Evolutionary conservation across 176 grass and related monocot genomes (phyloP), one percentile per base, ranked within the genome.

Genomic region (Musa itinerans): DNA sequence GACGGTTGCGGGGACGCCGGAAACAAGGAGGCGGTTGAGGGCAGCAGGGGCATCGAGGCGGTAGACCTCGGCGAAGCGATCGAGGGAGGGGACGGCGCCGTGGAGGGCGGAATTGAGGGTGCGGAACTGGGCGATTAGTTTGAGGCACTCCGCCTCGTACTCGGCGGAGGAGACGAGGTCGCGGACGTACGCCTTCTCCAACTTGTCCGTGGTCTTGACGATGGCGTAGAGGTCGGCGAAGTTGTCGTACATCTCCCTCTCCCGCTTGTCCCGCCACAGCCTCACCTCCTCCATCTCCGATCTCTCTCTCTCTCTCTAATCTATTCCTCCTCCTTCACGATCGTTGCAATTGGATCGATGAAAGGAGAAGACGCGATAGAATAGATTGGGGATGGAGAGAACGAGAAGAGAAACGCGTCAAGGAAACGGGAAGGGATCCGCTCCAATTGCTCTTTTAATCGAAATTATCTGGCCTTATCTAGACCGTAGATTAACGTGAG

Each of bases 121-220:
- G 61, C 91, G 93, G 76, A 93, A 93, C 82, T 98, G 95, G 16
- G 88, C 83, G 80, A 98, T 98, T 64, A 98, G 90, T 78, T 98
- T 93, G 82, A 94, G 82, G 88, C 95, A 98, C 84, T 98, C 94
- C 23, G 90, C 27, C 86, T 98, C 94, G 88, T 98, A 98, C 81
- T 87, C 86, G 71, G 88, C 84, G 68, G 94, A 89, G 69, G 90
- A 65, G 78, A 93, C 86, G 86, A 94, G 90, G 73, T 98, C 90
- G 52, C 95, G 90, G 64, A 98, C 91, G 90, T 93, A 98, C 27
- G 95, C 90, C 75, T 92, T 92, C 82, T 98, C 95, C 73, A 94
- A 86, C 78, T 99, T 99, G 78, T 99, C 95, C 59, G 90, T 91
- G 16, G 88, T 86, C 86, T 86, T 91, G 80, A 99, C 91, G 78